Base-by-base conservation (phyloP, 352 stramenopile species). In the Phytophthora citricola region DNA sequence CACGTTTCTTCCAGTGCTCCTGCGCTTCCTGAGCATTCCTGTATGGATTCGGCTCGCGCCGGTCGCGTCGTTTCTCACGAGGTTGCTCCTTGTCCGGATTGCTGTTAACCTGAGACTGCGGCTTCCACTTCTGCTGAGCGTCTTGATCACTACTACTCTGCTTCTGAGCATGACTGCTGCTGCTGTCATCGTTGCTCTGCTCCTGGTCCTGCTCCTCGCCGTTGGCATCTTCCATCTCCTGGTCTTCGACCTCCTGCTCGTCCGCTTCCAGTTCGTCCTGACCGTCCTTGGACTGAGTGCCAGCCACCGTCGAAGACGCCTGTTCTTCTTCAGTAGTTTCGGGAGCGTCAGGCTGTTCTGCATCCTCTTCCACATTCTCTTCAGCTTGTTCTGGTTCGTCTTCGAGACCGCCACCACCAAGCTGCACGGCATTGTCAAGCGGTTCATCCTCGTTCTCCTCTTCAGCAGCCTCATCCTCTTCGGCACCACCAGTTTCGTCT, bases 1-100 rank as follows among this genome's bases (percentile, higher is more conserved):
- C 86, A 48, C 97, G 97, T 49, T 95, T 89, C 63, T 98, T 97
- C 98, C 98, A 99, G 63, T 99, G 97, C 63, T 99, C 94, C 64
- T 97, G 86, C 2, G 97, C 95, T 63, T 98, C 97, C 46, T 97
- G 96, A 32, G 96, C 91, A 67, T 98, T 95, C 12, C 94, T 90
- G 52, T 98, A 98, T 57, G 97, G 97, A 70, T 99, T 99, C 9
- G 96, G 94, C 63, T 97, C 83, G 44, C 88, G 89, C 14, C 84
- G 83, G 27, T 94, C 81, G 12, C 84, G 83, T 31, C 91, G 90
- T 58, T 96, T 90, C 55, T 94, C 80, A 2, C 89, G 84, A 57
- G 49, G 64, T 38, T 76, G 79, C 45, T 89, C 68, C 34, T 79
- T 63, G 38, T 79, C 61, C n/a, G 71, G 63, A 2, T 86, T 72